Evolutionary conservation across 768 basidiomycete species (phyloP).

Genomic region (Tremella mesenterica): DNA sequence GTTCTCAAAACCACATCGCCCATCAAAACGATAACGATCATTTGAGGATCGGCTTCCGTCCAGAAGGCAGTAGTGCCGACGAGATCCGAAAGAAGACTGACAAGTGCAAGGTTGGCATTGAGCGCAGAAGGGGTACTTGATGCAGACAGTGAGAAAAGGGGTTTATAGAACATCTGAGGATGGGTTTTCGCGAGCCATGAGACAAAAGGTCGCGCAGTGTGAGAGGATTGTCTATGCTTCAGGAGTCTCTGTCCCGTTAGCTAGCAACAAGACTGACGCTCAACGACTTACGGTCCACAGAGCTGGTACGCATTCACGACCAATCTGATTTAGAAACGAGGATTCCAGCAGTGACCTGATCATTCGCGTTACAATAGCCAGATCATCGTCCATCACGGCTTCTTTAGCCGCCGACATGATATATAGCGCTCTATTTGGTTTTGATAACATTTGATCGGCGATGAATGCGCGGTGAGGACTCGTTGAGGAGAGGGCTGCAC

Average conservation of each 20-base stretch:
- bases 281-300: slow-evolving; percentile 13
- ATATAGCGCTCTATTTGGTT: too few relatives aligned
- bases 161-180: slow-evolving; percentile 30
- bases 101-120: background rate
- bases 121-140: slow-evolving; percentile 8
- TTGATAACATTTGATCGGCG: too few relatives aligned
- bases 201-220: slow-evolving; percentile 12
- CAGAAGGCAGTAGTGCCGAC: slow-evolving; percentile 18
- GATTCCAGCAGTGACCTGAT: slow-evolving; percentile 6
- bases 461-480: too few relatives aligned
- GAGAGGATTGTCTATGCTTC: slow-evolving; percentile 1
- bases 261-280: too few relatives aligned
- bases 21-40: slow-evolving; percentile 32
- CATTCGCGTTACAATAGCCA: slow-evolving; percentile 5
- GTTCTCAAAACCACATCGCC: slow-evolving; percentile 15
- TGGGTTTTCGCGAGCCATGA: slow-evolving; percentile 13
- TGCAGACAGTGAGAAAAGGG: slow-evolving; percentile 31
- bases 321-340: background rate
- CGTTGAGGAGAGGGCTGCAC: too few relatives aligned
- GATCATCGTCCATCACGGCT: too few relatives aligned
- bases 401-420: too few relatives aligned
- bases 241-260: too few relatives aligned
- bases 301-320: slow-evolving; percentile 1
- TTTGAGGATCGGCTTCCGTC: slow-evolving; percentile 32
- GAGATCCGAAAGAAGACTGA: background rate